Base-by-base conservation (phyloP, 208 protist genomes). In the Blechomonas ayalai region DNA sequence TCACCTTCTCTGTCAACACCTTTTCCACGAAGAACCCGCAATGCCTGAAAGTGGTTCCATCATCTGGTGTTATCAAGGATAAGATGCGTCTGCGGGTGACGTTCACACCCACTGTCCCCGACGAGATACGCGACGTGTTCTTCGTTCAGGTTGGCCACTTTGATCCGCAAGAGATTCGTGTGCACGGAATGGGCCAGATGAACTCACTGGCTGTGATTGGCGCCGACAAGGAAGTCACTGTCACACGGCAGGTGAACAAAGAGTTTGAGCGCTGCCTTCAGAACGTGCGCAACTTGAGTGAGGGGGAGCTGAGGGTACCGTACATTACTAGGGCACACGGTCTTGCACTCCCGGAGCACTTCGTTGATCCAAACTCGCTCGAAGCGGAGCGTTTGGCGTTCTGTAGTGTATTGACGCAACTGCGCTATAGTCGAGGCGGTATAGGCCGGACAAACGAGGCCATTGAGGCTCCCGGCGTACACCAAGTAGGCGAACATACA, bases 91-190 rank as follows among this genome's bases (percentile, higher is more conserved):
- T 93, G 25, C 50, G 56, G 10, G 74, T 97, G 1, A 80, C 55
- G 6, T 94, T 96, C 45, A 59, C 36, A 3, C 90, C 95, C 1
- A 52, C 69, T 7, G 58, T 95, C 16, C 95, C 95, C 16, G 88
- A 95, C 35, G 63, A 64, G 15, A 57, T 96, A 19, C 44, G 76
- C 22, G 92, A 96, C 39, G 57, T 48, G 7, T 84, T 97, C 45
- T 68, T 43, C 38, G 58, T 97, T 5, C 75, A 89, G 39, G 83
- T 97, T 9, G 90, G 86, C 9, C 91, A 97, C 64, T 90, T 95
- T n/a, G 89, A 96, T 47, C 87, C 94, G 18, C 75, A 95, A 42
- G 53, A 53, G 4, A 82, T 98, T 40, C 58, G 41, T 24, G 72
- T 98, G 2, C 32, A 28, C 7, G 92, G 88, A 16, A 45, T 72